Base-by-base conservation (phyloP, 768 basidiomycete species). In the Fomitopsis pulvina region DNA sequence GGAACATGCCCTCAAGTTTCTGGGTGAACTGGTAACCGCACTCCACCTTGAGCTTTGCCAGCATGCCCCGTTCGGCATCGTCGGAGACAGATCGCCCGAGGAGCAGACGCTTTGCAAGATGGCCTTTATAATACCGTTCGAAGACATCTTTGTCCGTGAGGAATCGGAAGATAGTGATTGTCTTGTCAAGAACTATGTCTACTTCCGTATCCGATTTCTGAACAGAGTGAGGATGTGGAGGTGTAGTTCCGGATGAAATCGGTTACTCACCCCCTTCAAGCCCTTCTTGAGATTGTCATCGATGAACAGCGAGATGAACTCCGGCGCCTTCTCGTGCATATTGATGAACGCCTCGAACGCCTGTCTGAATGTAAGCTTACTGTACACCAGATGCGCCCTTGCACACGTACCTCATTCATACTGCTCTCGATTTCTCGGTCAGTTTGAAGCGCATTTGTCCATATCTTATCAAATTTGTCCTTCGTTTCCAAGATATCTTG, bases 1-100 rank as follows among this genome's bases (percentile, higher is more conserved):
- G 78, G 79, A 99, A 96, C 95, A 99, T 99, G 51, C 94, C 94
- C 66, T 99, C 94, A 60, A 98, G 73, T 65, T 94, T 94, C 68
- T 95, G 92, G 1, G 96, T 98, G 67, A 98, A 99, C 63, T 95
- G 92, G 59, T 85, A 86, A 6, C 95, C 95, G 60, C 89, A 94
- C 69, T 98, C 95, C 22, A 95, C 78, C 70, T 97, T 97, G 60
- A 99, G 81, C 68, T 96, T 97, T 41, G 92, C 85, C 1, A 99
- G 78, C 93, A 99, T 97, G 51, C 87, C 91, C 41, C 89, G 86
- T 63, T 99, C 96, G 2, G 96, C 94, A 66, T 99, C 96, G 58
- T 99, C 96, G 0, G 93, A 96, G 6, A 94, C 82, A 18, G 92
- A 95, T 16, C 94, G 84, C 9, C 80, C 81, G 25, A 80, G 77